Evolutionary conservation across 179 eudicot genomes (phyloP).

Genomic region (Silene noctiflora): DNA sequence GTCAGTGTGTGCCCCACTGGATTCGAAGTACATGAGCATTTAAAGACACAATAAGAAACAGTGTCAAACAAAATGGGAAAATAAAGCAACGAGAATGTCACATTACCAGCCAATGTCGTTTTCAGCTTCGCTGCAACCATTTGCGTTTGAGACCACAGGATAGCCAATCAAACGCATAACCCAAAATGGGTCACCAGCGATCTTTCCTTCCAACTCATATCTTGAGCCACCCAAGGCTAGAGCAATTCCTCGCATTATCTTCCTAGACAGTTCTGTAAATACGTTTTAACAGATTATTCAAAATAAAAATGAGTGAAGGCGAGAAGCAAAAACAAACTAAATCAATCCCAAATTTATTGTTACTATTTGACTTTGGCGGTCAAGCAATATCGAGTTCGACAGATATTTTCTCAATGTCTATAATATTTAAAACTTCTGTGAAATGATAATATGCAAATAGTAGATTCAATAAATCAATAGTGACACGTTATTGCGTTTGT

Average conservation of each 20-base stretch:
- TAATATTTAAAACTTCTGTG: too few relatives aligned
- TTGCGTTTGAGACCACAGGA: slow-evolving; percentile 47
- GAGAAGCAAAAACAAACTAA: background rate
- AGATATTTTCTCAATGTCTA: background rate
- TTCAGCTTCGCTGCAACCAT: slow-evolving; percentile 38
- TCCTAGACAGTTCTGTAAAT: slow-evolving; percentile 69
- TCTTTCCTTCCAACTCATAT: slow-evolving; percentile 61
- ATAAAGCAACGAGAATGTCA: background rate
- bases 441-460: background rate
- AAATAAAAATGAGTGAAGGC: background rate
- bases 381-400: background rate
- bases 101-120: slow-evolving; percentile 73
- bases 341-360: background rate
- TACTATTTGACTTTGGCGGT: background rate
- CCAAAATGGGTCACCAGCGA: slow-evolving; percentile 93
- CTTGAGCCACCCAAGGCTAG: slow-evolving; percentile 67
- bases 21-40: slow-evolving; percentile 21
- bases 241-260: slow-evolving; percentile 85
- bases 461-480: too few relatives aligned
- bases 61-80: slow-evolving; percentile 11
- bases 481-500: background rate
- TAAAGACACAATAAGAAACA: slow-evolving; percentile 20
- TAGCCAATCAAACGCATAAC: slow-evolving; percentile 82
- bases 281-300: slow-evolving; percentile 9
- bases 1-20: slow-evolving; percentile 95